Evolutionary conservation across 2,329 filamentous ascomycete genomes (phyloP).

Genomic region (Amesomyces nigricolor): DNA sequence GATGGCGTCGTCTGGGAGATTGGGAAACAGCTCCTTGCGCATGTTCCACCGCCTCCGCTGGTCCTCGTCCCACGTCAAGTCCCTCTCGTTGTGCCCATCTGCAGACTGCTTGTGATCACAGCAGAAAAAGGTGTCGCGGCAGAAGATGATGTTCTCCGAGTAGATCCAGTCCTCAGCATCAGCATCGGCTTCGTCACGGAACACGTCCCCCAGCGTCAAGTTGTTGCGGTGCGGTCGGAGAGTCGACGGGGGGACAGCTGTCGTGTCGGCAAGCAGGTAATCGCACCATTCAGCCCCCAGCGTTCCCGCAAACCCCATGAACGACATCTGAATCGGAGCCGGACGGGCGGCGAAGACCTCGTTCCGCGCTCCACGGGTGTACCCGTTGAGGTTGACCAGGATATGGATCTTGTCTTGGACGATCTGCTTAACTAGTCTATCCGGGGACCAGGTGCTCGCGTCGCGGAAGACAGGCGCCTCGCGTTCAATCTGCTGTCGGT

Average conservation of each 20-base stretch:
- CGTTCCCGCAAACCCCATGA: conserved; percentile 98
- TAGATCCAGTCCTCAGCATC: conserved; percentile 83
- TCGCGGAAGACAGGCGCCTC: conserved; percentile 90
- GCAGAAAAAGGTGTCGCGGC: conserved; percentile 93
- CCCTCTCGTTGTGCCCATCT: conserved; percentile 56
- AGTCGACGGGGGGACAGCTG: conserved; percentile 76
- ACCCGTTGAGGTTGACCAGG: conserved; percentile 94
- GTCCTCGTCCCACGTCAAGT: conserved; percentile 76
- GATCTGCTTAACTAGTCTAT: conserved; percentile 80
- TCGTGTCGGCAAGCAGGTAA: conserved; percentile 86
- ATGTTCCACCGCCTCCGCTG: conserved; percentile 79
- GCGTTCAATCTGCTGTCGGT: conserved; percentile 86
- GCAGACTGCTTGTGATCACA: conserved; percentile 94
- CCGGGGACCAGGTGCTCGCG: conserved; percentile 78
- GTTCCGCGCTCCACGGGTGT: conserved; percentile 92
- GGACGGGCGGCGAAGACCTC: conserved; percentile 94
- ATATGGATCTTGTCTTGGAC: conserved; percentile 86
- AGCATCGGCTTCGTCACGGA: conserved; percentile 59
- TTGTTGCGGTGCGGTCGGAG: conserved; percentile 75
- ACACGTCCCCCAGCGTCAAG: conserved; percentile 64
- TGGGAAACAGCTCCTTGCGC: conserved; percentile 87
- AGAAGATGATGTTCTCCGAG: conserved; percentile 93
- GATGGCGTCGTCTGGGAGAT: conserved; percentile 72
- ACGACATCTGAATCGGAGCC: conserved; percentile 97
- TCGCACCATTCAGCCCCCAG: conserved; percentile 98